These are phyloP conservation scores for Metarhizium anisopliae DNA, from an alignment of 2,329 filamentous ascomycete species.

Conservation along the genomic window DNA sequence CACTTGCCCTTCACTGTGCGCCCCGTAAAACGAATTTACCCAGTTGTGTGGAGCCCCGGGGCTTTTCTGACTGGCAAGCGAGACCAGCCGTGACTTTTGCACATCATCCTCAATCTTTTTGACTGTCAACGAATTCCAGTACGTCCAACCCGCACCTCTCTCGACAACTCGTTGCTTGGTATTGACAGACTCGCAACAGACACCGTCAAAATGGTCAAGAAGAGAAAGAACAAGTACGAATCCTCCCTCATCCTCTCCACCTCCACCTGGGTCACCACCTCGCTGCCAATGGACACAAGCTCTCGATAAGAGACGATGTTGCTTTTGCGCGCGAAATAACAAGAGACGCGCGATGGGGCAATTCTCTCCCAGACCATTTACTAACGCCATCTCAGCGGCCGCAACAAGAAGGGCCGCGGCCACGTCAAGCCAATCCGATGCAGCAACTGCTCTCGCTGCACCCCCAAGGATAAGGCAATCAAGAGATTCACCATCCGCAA, in stretches of 20 bases:
- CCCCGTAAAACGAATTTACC: conserved; percentile 2
- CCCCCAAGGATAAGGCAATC: conserved; percentile 99
- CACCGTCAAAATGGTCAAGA: conserved; percentile 62
- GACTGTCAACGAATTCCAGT: conserved; percentile 14
- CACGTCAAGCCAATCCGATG: conserved; percentile 97
- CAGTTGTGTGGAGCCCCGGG: conserved; percentile 8
- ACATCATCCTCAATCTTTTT: conserved; percentile 11
- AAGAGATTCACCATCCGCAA: conserved; percentile 99
- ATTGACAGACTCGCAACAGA: conserved; percentile 31
- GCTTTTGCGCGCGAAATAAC: conserved; percentile 1
- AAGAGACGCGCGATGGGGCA: background rate
- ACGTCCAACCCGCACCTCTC: conserved; percentile 13
- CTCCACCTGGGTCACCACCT: background rate
- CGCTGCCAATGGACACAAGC: background rate
- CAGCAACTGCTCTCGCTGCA: conserved; percentile 71
- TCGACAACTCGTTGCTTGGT: conserved; percentile 14
- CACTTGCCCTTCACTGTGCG: conserved; percentile 12
- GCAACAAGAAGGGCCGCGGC: conserved; percentile 99
- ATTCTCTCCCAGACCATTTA: conserved; percentile 7
- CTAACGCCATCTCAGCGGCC: conserved; percentile 54
- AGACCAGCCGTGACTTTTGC: conserved; percentile 5
- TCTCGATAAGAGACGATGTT: conserved; percentile 9
- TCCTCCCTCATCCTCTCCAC: conserved; percentile 2
- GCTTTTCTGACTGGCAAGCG: conserved; percentile 7
- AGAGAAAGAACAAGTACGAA: conserved; percentile 60